Evolutionary conservation across 768 basidiomycete species (phyloP), one percentile per base, ranked within the genome.

Genomic region (Glaciozyma martinii): DNA sequence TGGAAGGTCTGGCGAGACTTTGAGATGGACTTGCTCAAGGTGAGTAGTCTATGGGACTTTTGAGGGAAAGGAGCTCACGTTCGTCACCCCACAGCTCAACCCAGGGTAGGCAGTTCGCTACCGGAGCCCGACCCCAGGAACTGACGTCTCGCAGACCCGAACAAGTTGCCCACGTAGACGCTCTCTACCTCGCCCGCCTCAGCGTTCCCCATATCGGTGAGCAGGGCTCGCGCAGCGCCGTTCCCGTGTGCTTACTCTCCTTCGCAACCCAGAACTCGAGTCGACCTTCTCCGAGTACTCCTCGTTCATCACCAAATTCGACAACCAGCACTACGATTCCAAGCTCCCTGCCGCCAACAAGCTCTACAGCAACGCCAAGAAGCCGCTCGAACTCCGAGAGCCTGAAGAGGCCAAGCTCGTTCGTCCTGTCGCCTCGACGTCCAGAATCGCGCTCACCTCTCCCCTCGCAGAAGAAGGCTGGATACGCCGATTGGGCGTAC

Each of bases 281-380:
- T 83, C 87, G 19, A 93, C 91, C 0, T 85, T 86, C 62, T 85
- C 89, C 71, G 80, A 83, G 3, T 98, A 94, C 75, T 95, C 93
- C 0, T 82, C 86, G 0, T 95, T 97, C 78, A 89, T 90, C 21
- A 89, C 90, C 1, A 82, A 83, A 61, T 82, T 87, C 76, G 83
- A 85, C 71, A 83, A 87, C 19, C 77, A 81, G n/a, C 81, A 86
- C 50, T 98, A 98, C 74, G 91, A 94, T 73, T 71, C 79, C 0
- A 77, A 86, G 10, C 82, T 97, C 30, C 81, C 94, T 23, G 76
- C 82, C 1, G 91, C 90, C 3, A 90, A 90, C 21, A 87, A 88
- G 75, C 76, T 83, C 40, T 84, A 86, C 21, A 78, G 81, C 23
- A 32, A 27, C 27, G 47, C 40, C 2, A 55, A 52, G 42, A 60